Evolutionary conservation across 2,329 filamentous ascomycete species (phyloP).

Genomic region (Cryphonectria radicalis): DNA sequence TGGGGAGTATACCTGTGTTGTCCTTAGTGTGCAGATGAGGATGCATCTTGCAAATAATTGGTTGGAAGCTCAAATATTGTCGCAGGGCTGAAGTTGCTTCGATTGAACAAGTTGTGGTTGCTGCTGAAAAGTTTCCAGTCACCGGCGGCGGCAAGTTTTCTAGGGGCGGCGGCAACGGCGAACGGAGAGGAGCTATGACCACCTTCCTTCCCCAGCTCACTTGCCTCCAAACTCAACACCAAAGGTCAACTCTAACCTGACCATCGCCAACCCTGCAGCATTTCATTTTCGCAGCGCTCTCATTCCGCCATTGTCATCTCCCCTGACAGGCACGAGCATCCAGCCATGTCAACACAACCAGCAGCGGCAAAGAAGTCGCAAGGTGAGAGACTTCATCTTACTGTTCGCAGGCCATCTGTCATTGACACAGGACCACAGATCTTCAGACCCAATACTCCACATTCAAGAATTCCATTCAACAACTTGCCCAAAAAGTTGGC

Average conservation of each 20-base stretch:
- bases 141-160: constrained; percentile 15
- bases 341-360: constrained; percentile 54
- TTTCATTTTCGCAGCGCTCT: background rate
- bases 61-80: background rate
- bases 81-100: background rate
- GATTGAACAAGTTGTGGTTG: background rate
- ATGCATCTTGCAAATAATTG: constrained; percentile 73
- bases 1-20: constrained; percentile 69
- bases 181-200: constrained; percentile 23
- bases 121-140: background rate
- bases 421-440: constrained; percentile 54
- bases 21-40: constrained; percentile 94
- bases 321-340: constrained; percentile 17
- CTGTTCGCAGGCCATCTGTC: background rate
- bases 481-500: constrained; percentile 93
- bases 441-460: constrained; percentile 79
- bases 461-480: constrained; percentile 80
- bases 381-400: constrained; percentile 51
- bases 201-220: constrained; percentile 15
- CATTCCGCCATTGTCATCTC: background rate
- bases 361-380: constrained; percentile 73
- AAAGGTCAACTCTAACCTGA: background rate
- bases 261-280: background rate
- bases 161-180: background rate
- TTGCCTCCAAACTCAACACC: background rate